Evolutionary conservation across 2,329 filamentous ascomycete genomes (phyloP).

Genomic region (Pestalotiopsis sp.): DNA sequence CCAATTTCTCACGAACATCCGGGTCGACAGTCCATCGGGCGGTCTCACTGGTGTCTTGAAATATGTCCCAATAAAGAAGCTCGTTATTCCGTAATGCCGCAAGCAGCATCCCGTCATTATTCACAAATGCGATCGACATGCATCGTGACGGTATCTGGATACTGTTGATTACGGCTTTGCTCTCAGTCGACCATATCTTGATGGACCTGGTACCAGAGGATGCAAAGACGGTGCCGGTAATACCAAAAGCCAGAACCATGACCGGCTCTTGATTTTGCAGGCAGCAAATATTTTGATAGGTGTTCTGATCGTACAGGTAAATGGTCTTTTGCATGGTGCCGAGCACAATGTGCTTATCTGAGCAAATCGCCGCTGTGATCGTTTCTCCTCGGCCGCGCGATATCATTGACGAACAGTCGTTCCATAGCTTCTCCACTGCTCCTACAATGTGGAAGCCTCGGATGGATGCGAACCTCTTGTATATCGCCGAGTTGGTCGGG

Average conservation of each 20-base stretch:
- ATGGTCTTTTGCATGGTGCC: background rate
- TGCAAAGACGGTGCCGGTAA: background rate
- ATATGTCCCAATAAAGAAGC: background rate
- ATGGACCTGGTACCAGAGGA: background rate
- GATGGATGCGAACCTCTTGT: slow-evolving; percentile 3
- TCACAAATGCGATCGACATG: background rate
- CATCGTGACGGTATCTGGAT: background rate
- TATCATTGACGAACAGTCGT: slow-evolving; percentile 13
- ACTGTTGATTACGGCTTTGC: background rate
- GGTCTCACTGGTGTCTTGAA: background rate
- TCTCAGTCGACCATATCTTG: background rate
- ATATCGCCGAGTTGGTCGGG: slow-evolving; percentile 10
- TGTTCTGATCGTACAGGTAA: background rate
- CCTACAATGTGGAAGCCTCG: slow-evolving; percentile 1
- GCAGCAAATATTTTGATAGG: background rate
- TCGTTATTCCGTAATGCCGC: background rate
- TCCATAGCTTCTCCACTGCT: slow-evolving; percentile 4
- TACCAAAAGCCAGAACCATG: background rate
- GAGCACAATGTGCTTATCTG: background rate
- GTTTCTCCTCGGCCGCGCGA: background rate
- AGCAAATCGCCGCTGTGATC: background rate
- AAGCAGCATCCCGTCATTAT: background rate
- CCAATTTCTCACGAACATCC: background rate
- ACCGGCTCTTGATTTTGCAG: background rate
- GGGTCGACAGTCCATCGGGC: background rate